Evolutionary conservation across 768 basidiomycete species (phyloP), one percentile per base, ranked within the genome.

Genomic region (Macrolepiota fuliginosa): DNA sequence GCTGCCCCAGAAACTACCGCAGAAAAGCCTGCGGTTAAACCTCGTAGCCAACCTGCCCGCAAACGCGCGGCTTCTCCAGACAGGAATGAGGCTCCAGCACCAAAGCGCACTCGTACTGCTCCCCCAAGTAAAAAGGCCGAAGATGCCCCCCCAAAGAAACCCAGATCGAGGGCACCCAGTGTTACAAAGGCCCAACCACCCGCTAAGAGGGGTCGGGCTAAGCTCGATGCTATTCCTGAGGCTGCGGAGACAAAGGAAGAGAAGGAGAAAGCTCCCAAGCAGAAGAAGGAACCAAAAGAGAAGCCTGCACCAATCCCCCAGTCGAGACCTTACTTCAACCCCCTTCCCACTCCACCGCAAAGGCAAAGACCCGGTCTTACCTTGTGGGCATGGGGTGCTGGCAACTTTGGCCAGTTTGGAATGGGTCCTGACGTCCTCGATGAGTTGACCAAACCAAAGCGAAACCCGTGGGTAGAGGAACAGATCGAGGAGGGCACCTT

Each of bases 371-470:
- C 93, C 19, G 80, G 88, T 36, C 81, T 85, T 13, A 81, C 88
- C 45, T 79, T 95, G 17, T 96, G 95, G 65, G 88, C 84, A 7
- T 98, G 92, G 85, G 96, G 96, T 6, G 87, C 89, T 11, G 95
- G 94, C 27, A 95, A 96, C 73, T 94, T 94, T 76, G 96, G 95
- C 32, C 96, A 98, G 73, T 90, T 97, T 68, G 97, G 96, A 35
- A 84, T 96, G 79, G 96, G 96, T 39, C 85, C 86, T 3, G 85
- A 88, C 64, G 70, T 77, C 53, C 76, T 94, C 35, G 86, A 79
- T 61, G 93, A 96, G 73, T 81, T 90, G 59, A 75, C 81, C 56
- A 89, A 88, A 65, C 95, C 95, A 9, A 88, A 83, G 68, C 83
- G 87, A 60, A 94, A 92, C 71, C 63, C 73, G 0, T 92, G 90